These are phyloP conservation scores for Flaveria trinervia DNA, from an alignment of 129 eudicot species.

Conservation along the genomic window DNA sequence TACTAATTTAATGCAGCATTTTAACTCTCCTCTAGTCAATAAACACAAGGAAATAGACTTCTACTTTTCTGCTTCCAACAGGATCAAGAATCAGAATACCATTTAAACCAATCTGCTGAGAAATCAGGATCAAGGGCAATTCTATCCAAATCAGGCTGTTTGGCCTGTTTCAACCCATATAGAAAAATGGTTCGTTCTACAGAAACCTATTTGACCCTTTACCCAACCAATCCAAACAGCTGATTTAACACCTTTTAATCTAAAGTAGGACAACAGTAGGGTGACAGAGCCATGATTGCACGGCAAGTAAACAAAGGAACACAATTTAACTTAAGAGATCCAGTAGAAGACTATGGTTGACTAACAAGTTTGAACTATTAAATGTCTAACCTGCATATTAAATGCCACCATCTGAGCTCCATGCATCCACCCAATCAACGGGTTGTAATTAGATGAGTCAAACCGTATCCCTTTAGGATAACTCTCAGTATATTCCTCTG, in stretches of 20 bases:
- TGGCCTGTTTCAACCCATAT: not conserved
- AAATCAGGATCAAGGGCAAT: conserved; percentile 8
- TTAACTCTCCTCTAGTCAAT: conserved; percentile 79
- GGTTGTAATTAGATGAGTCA: conserved; percentile 77
- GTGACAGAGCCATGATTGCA: not conserved
- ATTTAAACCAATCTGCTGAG: conserved; percentile 12
- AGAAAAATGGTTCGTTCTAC: not conserved
- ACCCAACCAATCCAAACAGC: not conserved
- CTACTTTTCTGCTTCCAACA: conserved; percentile 48
- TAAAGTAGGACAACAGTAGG: not conserved
- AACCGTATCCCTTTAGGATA: conserved; percentile 78
- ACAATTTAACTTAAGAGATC: not conserved
- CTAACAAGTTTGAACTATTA: not conserved
- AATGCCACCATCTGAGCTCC: conserved; percentile 97
- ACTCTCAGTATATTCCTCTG: conserved; percentile 74
- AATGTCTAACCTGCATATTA: conserved; percentile 76
- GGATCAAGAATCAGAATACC: conserved; percentile 78
- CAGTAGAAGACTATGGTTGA: not conserved
- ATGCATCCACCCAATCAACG: conserved; percentile 82
- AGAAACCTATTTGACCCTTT: not conserved
- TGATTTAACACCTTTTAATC: conserved; percentile 4
- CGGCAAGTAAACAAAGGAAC: conserved; percentile 16
- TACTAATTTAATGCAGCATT: conserved; percentile 11
- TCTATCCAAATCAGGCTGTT: not conserved
- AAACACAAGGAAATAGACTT: conserved; percentile 27